Evolutionary conservation across 2,329 filamentous ascomycete species (phyloP), one percentile per base, ranked within the genome.

Genomic region (Colletotrichum tropicale): DNA sequence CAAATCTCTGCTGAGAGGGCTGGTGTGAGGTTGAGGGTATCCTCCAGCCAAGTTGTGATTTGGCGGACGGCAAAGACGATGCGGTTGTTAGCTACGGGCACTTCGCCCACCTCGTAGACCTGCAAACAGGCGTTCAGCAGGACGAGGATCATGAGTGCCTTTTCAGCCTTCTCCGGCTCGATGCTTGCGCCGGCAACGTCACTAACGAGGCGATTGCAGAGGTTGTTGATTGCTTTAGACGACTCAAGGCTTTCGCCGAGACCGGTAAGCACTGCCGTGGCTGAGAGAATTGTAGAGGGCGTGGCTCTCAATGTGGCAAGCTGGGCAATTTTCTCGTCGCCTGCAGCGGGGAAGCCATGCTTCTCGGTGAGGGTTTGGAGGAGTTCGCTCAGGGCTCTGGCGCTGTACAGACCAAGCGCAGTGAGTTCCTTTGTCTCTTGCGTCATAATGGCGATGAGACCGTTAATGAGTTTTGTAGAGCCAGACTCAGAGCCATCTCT

Each of bases 31-130:
- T 85, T 83, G 18, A 88, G 85, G 0, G 86, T 82, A 1, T 87
- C 87, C 16, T 93, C 89, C 0, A 96, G 86, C 91, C 94, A 96
- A 10, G 91, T 90, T 0, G 94, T 90, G 9, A 98, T 89, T 77
- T 96, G 93, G 81, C 94, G 95, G 56, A 96, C 91, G 10, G 96
- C 92, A 84, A 98, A 97, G 1, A 98, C 92, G 4, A 97, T 85
- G 28, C 96, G 91, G 80, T 96, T 92, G 60, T 89, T 91, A 2
- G 90, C 89, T 2, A 92, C 88, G 1, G 91, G 91, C 9, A 93
- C 77, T 76, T 89, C 85, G 4, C 87, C 89, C 0, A 82, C 65
- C 28, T 89, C 87, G 76, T 91, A 93, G 16, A 92, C 82, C 10
- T 85, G 82, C 74, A 90, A 82, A 71, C 86, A 88, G 9, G 89